Evolutionary conservation across 352 stramenopile genomes (phyloP), one percentile per base, ranked within the genome.

Genomic region (Peronospora tabacina): DNA sequence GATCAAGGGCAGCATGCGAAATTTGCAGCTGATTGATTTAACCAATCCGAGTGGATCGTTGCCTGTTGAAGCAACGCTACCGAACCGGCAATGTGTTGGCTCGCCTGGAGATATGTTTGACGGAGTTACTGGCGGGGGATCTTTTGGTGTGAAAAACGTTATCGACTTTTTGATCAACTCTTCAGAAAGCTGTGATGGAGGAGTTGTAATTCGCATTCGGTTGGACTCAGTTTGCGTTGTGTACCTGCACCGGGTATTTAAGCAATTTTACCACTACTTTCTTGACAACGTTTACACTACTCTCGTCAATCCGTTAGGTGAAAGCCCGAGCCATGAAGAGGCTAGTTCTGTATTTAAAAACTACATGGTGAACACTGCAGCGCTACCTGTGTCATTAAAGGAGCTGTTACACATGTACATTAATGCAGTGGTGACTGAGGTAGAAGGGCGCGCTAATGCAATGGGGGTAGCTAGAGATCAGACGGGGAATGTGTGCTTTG

Each of bases 241-340:
- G 34, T 91, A 94, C 38, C 60, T 94, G 20, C 83, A 92, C 56
- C 79, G 83, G 26, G 73, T 94, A 28, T 88, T 86, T 65, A 94
- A 94, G 45, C 83, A 94, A 51, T 86, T 90, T 34, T 63, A 87
- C 12, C 78, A 91, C 47, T 91, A 82, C 44, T 20, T 90, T 15
- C 38, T 63, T 37, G 81, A 92, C 37, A 72, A 90, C 37, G 16
- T 89, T 20, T 12, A 59, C 5, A 41, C 49, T 15, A 11, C 61
- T 44, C 8, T 74, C 10, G 17, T 58, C 9, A 56, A 36, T 20
- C 55, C 71, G 39, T 56, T 81, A 24, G 59, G 66, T 33, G 44
- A 52, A 17, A 55, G 16, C 19, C 59, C 62, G 28, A 80, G 49
- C 10, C 43, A 32, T 46, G 50, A 66, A 22, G 72, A 73, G 36